Evolutionary conservation across 192 early-diverging fungal genomes (phyloP), one percentile per base, ranked within the genome.

Genomic region (Coemansia asiatica): DNA sequence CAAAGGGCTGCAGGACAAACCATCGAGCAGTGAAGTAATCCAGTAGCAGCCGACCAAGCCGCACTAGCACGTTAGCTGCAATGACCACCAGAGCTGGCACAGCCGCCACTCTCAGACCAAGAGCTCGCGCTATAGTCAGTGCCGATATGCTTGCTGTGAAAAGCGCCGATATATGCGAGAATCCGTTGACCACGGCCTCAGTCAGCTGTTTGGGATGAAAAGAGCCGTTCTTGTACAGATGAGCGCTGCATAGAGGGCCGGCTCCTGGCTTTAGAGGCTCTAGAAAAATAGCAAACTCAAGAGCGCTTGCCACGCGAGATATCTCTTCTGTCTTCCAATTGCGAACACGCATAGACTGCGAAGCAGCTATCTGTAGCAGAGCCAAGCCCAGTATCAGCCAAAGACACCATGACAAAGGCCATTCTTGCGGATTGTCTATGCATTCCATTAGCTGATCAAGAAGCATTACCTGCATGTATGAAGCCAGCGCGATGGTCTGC

Each of bases 1-100:
- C 89, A 26, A 60, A 71, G 7, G 69, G 36, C 40, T 71, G 69
- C 49, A 71, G 44, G 29, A 60, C 56, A 53, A 61, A 50, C 35
- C 56, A 64, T 3, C 63, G 33, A 10, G 61, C 54, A 18, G 68
- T 69, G 4, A 31, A 25, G 26, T 63, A 71, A 25, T 71, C 69
- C 5, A 71, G 49, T 1, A 38, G 6, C 2, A 64, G 27, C 2
- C 58, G 35, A 4, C 12, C n/a, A 4, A 61, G 22, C 3, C 60
- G 44, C 8, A 46, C 26, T 10, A 25, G 7, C 10, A 38, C 12
- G 35, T 19, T 38, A 2, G 33, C 19, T 19, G 12, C 13, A 8
- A 59, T 21, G 4, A 59, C 56, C 4, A 38, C n/a, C 23, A 59
- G 35, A 2, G 21, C 35, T 1, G 56, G 35, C 19, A 33, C 56